Evolutionary conservation across 345 rosid species (phyloP), one percentile per base, ranked within the genome.

Genomic region (Eucalyptus tenuipes): DNA sequence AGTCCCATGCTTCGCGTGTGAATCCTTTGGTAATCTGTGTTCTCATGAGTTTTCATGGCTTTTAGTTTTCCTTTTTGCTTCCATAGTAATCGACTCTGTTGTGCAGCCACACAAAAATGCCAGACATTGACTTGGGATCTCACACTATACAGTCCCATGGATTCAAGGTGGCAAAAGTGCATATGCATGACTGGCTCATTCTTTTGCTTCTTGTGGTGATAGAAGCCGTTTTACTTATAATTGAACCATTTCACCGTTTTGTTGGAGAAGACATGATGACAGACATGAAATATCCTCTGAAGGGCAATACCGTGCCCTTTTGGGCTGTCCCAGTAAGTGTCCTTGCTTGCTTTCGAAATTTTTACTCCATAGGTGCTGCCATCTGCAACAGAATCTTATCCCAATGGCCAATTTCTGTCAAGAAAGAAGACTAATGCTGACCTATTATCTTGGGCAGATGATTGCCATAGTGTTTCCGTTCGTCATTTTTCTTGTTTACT

Each of bases 231-330:
- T 91, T 95, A 86, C 92, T 92, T 45, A n/a, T 85, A 9, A 88
- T 94, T 3, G 96, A 95, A 88, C 97, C 96, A 48, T 95, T 93
- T 90, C 97, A 94, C 84, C 96, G 97, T 20, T 95, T 90, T 71
- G 88, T 95, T 33, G 95, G 95, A 16, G 88, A 92, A 89, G 95
- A 91, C 49, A 94, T 95, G 97, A 88, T 95, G 94, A 90, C 92
- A 10, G 94, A 95, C 90, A 86, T 93, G 59, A 94, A 90, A 86
- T 94, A 90, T 91, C 97, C 97, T 33, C 91, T 95, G 48, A 92
- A 89, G 87, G 4, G 89, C 29, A 94, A 94, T 48, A 93, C 96
- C 13, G 92, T 95, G 33, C 97, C 96, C 20, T 81, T 93, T 86
- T 94, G 96, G 97, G 93, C 94, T 90, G 96, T 95, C 53, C 96